Evolutionary conservation across 225 moss, liverwort and hornwort genomes (phyloP).

Genomic region (Bryoerythrophyllum caledonicum): DNA sequence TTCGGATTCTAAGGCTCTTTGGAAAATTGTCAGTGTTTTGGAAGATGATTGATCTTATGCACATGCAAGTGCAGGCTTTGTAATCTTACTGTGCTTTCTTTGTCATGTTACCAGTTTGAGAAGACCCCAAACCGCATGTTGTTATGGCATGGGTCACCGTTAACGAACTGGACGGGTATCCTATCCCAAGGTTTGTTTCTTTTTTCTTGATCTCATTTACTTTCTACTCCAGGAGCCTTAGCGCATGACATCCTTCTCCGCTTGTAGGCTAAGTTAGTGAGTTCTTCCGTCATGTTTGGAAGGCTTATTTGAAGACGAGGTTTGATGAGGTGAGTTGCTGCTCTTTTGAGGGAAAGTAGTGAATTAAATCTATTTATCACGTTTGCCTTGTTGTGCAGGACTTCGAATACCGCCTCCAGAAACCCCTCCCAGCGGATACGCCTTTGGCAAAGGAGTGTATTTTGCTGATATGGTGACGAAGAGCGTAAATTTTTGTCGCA

Average conservation of each 20-base stretch:
- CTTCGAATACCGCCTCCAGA: conserved; percentile 97
- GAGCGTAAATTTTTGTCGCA: conserved; percentile 88
- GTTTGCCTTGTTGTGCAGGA: conserved; percentile 42
- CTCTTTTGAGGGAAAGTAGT: no score
- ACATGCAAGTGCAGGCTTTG: not conserved
- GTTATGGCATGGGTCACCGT: conserved; percentile 96
- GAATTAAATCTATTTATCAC: no score
- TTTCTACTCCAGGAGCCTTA: not conserved
- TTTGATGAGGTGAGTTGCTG: not conserved
- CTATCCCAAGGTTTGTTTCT: conserved; percentile 79
- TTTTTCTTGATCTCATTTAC: not conserved
- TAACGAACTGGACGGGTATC: conserved; percentile 97
- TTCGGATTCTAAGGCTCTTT: not conserved
- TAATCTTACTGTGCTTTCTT: conserved; percentile 1
- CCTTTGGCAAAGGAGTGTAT: conserved; percentile 99
- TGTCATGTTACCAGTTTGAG: conserved; percentile 54
- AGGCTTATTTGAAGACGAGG: not conserved
- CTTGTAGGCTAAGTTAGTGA: conserved; percentile 14
- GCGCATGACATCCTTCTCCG: no score
- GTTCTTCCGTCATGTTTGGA: conserved; percentile 4
- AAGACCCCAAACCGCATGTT: conserved; percentile 78
- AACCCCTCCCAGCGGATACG: conserved; percentile 83
- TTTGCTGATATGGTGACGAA: conserved; percentile 98
- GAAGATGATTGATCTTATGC: not conserved
- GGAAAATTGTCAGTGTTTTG: not conserved